Evolutionary conservation across 164 flowering plant genomes (phyloP).

Genomic region (Tinospora cordifolia): DNA sequence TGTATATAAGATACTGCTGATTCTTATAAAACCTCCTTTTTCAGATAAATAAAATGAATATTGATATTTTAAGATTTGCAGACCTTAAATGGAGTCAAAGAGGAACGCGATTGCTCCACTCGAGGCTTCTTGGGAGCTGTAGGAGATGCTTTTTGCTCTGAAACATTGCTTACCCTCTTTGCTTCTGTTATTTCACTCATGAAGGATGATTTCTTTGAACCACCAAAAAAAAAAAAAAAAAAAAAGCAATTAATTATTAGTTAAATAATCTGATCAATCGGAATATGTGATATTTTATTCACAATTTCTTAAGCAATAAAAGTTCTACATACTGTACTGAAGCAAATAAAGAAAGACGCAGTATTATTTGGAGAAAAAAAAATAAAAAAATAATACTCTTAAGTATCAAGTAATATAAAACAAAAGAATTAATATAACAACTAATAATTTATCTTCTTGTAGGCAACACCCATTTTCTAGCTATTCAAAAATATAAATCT

Average conservation of each 20-base stretch:
- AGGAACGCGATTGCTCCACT: slow-evolving; percentile 49
- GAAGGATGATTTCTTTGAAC: slow-evolving; percentile 29
- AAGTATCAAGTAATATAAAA: too few species aligned
- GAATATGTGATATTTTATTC: too few species aligned
- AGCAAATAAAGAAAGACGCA: too few species aligned
- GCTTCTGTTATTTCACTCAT: slow-evolving; percentile 39
- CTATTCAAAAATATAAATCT: too few species aligned
- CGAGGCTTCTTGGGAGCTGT: slow-evolving; percentile 57
- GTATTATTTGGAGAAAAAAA: too few species aligned
- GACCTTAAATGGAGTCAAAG: slow-evolving; percentile 84
- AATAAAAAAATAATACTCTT: too few species aligned
- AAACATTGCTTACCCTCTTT: slow-evolving; percentile 40
- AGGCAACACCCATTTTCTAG: too few species aligned
- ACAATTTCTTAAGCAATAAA: too few species aligned
- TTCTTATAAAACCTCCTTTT: background rate
- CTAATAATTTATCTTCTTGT: too few species aligned
- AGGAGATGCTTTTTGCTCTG: slow-evolving; percentile 41
- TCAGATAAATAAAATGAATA: too few species aligned
- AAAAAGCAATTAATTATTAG: background rate
- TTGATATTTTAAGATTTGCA: background rate
- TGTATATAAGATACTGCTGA: background rate
- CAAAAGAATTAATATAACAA: too few species aligned
- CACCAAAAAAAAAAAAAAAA: background rate
- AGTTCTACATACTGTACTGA: too few species aligned
- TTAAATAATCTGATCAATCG: background rate